These are phyloP conservation scores for Ramaria rubella DNA, from an alignment of 768 basidiomycete genomes.

Conservation along the genomic window DNA sequence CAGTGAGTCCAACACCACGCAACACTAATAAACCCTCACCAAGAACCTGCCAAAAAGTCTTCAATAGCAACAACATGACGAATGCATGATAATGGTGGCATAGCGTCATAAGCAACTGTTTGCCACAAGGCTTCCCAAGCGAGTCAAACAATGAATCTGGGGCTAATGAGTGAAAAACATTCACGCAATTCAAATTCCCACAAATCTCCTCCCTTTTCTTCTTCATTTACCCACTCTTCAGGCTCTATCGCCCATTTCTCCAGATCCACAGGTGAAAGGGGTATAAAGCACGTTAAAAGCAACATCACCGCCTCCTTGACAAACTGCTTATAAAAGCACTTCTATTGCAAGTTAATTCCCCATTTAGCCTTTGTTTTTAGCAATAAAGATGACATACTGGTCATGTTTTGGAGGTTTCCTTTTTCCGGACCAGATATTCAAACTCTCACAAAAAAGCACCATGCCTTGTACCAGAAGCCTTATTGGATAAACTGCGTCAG, in stretches of 20 bases:
- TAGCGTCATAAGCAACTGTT: conserved; percentile 82
- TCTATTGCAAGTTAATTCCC: conserved; percentile 11
- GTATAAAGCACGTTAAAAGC: conserved; percentile 79
- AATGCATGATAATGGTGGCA: conserved; percentile 61
- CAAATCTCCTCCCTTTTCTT: conserved; percentile 83
- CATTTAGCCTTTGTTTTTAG: not conserved
- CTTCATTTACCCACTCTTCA: conserved; percentile 89
- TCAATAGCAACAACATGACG: conserved; percentile 58
- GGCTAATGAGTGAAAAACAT: conserved; percentile 20
- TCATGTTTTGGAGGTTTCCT: conserved; percentile 25
- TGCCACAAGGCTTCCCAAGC: conserved; percentile 71
- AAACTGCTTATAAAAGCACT: conserved; percentile 61
- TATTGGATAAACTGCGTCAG: conserved; percentile 62
- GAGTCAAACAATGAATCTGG: conserved; percentile 3
- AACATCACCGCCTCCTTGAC: conserved; percentile 68
- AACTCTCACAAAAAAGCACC: conserved; percentile 78
- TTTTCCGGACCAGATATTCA: conserved; percentile 73
- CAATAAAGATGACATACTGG: not conserved
- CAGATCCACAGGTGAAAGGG: conserved; percentile 73
- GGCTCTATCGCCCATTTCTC: conserved; percentile 82
- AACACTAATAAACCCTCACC: conserved; percentile 35
- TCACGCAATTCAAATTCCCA: conserved; percentile 94
- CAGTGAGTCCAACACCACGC: not conserved
- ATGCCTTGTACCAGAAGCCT: conserved; percentile 78
- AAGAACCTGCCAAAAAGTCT: conserved; percentile 53